A percentile compares a stretch with the other conserved stretches of the same genome.
These are phyloP conservation scores for Crithidia sp. DNA, from an alignment of 208 protist genomes.

Conservation along the genomic window DNA sequence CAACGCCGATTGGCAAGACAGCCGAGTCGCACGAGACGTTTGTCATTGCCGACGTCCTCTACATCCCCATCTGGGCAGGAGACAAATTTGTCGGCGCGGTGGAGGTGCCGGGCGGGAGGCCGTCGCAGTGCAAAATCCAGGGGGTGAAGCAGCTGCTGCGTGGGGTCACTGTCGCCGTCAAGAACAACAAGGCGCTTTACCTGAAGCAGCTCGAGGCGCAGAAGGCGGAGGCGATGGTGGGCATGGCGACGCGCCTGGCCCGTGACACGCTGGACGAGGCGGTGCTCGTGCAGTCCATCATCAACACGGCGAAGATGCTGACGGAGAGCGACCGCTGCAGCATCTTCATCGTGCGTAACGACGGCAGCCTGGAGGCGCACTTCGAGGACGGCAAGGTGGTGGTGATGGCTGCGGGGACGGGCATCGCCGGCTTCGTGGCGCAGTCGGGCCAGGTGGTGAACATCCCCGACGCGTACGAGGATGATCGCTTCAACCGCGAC, in stretches of 20 bases:
- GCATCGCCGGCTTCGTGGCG: slow-evolving; percentile 78
- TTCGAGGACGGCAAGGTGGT: slow-evolving; percentile 79
- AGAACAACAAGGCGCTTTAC: slow-evolving; percentile 7
- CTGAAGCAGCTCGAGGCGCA: slow-evolving; percentile 40
- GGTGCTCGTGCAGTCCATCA: slow-evolving; percentile 75
- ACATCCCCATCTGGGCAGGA: slow-evolving; percentile 60
- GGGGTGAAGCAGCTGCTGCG: slow-evolving; percentile 34
- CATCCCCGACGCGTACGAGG: slow-evolving; percentile 72
- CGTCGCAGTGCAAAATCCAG: slow-evolving; percentile 2
- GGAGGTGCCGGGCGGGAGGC: slow-evolving; percentile 40
- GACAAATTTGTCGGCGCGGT: slow-evolving; percentile 64
- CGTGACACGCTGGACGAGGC: slow-evolving; percentile 81
- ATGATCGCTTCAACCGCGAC: slow-evolving; percentile 69
- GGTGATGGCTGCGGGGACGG: slow-evolving; percentile 46
- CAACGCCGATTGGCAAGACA: slow-evolving; percentile 60
- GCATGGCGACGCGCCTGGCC: slow-evolving; percentile 80
- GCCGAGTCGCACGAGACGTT: slow-evolving; percentile 27
- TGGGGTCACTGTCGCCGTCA: slow-evolving; percentile 24
- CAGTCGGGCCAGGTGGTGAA: slow-evolving; percentile 62
- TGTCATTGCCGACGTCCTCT: slow-evolving; percentile 54
- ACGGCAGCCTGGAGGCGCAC: slow-evolving; percentile 62
- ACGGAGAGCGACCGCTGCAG: slow-evolving; percentile 79
- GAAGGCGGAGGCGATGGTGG: slow-evolving; percentile 81
- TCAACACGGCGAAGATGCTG: slow-evolving; percentile 75
- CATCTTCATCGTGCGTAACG: slow-evolving; percentile 68